Conservation (phyloP, 352 stramenopile genomes). For the Globisporangium heterothallicum region DNA sequence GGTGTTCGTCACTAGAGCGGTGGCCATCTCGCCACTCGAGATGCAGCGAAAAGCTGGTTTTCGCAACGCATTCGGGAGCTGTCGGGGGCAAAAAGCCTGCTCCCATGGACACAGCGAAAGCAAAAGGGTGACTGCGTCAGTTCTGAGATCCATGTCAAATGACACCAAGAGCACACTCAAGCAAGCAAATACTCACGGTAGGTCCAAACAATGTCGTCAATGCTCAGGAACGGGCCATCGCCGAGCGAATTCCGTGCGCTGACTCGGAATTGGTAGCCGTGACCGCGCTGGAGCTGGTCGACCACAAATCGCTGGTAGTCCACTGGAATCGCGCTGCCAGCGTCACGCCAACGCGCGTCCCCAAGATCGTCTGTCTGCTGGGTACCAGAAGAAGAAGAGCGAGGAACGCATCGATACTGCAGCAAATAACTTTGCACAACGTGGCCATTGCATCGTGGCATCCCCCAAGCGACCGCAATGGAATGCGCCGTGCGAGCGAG, state of each 20-base stretch:
- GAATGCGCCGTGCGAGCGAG: slow-evolving; percentile 30
- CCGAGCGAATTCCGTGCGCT: slow-evolving; percentile 19
- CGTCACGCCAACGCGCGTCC: slow-evolving; percentile 5
- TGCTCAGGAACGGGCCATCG: slow-evolving; percentile 8
- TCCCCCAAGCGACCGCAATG: slow-evolving; percentile 34
- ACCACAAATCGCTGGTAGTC: slow-evolving; percentile 8
- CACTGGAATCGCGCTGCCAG: slow-evolving; percentile 9
- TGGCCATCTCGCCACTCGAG: slow-evolving; percentile 17
- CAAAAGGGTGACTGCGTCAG: background rate
- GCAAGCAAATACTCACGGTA: slow-evolving; percentile 16
- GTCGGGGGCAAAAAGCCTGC: slow-evolving; percentile 19
- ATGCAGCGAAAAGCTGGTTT: slow-evolving; percentile 18
- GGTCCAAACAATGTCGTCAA: slow-evolving; percentile 15
- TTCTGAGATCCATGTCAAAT: background rate
- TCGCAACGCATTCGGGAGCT: slow-evolving; percentile 13
- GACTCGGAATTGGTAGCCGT: slow-evolving; percentile 18
- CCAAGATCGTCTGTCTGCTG: background rate
- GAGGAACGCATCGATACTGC: slow-evolving; percentile 5
- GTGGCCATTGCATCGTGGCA: slow-evolving; percentile 48
- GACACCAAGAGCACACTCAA: background rate
- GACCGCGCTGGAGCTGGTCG: slow-evolving; percentile 4
- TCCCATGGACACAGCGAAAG: background rate
- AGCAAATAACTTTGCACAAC: slow-evolving; percentile 19
- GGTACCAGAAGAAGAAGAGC: background rate
- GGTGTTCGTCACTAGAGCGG: background rate